Base-by-base conservation (phyloP, 1,284 basidiomycete species). In the Inonotus hispidus region DNA sequence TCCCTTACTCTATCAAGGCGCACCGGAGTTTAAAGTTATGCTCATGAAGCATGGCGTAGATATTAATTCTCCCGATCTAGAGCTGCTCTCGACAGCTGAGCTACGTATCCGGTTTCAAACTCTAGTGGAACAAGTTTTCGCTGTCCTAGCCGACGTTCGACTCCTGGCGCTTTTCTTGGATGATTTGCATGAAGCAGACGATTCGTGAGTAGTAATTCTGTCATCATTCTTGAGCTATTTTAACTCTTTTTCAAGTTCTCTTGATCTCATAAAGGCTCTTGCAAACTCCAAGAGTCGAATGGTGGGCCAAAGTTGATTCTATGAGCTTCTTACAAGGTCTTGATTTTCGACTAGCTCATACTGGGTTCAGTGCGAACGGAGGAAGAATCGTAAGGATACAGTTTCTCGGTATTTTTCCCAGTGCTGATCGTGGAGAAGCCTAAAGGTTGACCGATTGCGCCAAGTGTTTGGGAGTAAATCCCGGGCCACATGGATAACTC, bases 131-230 rank as follows among this genome's bases (percentile, higher is more conserved):
- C 83, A 80, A 66, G 85, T 88, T 38, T 87, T 88, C 64, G 73
- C 79, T 2, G 82, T 87, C 16, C 79, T 88, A 41, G 81, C 86
- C 1, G 84, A 88, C 67, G 87, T 83, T 2, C 76, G 85, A 35
- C 70, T 86, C 37, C 83, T 88, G 65, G 85, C 84, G 0, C 70
- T 89, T 50, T 87, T 88, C 66, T 73, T 88, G 53, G 87, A 89
- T 68, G 86, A 88, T 69, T 70, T 88, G 13, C 87, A 89, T 65
- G 85, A 87, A 67, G 86, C 87, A 7, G 83, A 87, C 66, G 81
- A 84, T 63, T 85, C 84, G 81, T 87, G 63, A 25, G 50, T 47
- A 46, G n/a, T n/a, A 21, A n/a, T 1, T 39, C 61, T n/a, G 13
- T 43, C 8, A 7, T 43, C 54, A 23, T 53, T 45, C 60, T 16